These are phyloP conservation scores for Arthrobotrys megalospora DNA, from an alignment of 2,329 filamentous ascomycete species.

Conservation along the genomic window DNA sequence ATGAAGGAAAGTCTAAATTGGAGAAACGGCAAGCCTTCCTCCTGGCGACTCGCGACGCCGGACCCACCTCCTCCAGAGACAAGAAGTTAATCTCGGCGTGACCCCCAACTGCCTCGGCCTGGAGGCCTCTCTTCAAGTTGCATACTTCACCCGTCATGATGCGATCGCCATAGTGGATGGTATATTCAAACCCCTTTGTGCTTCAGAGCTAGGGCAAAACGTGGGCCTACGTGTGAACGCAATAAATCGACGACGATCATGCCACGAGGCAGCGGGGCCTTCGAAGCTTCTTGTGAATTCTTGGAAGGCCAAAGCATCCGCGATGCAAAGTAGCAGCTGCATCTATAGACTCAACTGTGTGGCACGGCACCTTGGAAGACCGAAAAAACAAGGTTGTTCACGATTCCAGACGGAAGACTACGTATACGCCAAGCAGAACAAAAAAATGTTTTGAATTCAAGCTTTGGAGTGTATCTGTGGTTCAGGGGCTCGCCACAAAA, in stretches of 20 bases:
- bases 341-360: neutral
- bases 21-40: slow-evolving; percentile 41
- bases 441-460: slow-evolving; percentile 44
- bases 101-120: slow-evolving; percentile 39
- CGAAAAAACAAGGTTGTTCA: slow-evolving; percentile 4
- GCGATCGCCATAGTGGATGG: slow-evolving; percentile 43
- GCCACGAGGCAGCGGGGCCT: slow-evolving; percentile 44
- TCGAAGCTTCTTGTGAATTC: neutral
- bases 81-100: slow-evolving; percentile 42
- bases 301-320: neutral
- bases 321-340: slow-evolving; percentile 1
- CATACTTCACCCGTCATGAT: slow-evolving; percentile 16
- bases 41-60: slow-evolving; percentile 23
- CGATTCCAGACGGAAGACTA: slow-evolving; percentile 15
- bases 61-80: slow-evolving; percentile 38
- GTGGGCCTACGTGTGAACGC: slow-evolving; percentile 38
- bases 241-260: slow-evolving; percentile 39
- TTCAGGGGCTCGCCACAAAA: slow-evolving; percentile 59
- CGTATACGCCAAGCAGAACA: slow-evolving; percentile 12
- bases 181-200: slow-evolving; percentile 27
- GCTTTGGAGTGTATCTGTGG: slow-evolving; percentile 40
- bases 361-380: slow-evolving; percentile 15
- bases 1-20: slow-evolving; percentile 43
- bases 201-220: slow-evolving; percentile 41
- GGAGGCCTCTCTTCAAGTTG: neutral